Conservation (phyloP, 2,329 filamentous ascomycete genomes). For the Annulohypoxylon truncatum region DNA sequence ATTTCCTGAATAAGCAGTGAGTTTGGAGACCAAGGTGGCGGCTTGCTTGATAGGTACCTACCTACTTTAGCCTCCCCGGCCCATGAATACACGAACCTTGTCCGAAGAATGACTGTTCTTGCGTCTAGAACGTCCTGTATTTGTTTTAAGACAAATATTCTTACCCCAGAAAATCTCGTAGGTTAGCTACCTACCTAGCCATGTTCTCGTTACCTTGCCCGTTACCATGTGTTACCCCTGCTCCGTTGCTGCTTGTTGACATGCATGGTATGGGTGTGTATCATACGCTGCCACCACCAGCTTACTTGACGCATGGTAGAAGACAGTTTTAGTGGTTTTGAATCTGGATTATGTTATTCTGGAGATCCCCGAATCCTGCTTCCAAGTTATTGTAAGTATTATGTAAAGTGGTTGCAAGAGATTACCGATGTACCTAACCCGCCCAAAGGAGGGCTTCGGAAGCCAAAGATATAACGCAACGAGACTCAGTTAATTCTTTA, state of each 20-base stretch:
- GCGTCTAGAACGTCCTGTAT: constrained; percentile 11
- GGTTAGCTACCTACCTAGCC: constrained; percentile 16
- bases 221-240: constrained; percentile 51
- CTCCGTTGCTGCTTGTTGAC: constrained; percentile 44
- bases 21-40: neutral
- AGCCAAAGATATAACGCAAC: neutral
- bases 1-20: neutral
- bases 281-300: constrained; percentile 29
- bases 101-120: neutral
- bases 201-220: constrained; percentile 39
- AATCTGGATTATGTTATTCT: constrained; percentile 1
- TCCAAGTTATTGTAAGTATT: neutral
- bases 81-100: neutral
- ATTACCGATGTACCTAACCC: neutral
- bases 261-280: constrained; percentile 39
- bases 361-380: neutral
- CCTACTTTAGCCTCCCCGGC: neutral
- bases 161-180: constrained; percentile 38
- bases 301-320: constrained; percentile 41
- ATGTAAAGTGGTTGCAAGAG: neutral
- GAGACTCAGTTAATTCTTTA: neutral
- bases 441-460: neutral
- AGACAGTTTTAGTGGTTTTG: constrained; percentile 2
- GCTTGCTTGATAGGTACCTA: neutral
- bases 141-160: constrained; percentile 24